Base-by-base conservation (phyloP, 768 basidiomycete species). In the Pulveroboletus sp. region DNA sequence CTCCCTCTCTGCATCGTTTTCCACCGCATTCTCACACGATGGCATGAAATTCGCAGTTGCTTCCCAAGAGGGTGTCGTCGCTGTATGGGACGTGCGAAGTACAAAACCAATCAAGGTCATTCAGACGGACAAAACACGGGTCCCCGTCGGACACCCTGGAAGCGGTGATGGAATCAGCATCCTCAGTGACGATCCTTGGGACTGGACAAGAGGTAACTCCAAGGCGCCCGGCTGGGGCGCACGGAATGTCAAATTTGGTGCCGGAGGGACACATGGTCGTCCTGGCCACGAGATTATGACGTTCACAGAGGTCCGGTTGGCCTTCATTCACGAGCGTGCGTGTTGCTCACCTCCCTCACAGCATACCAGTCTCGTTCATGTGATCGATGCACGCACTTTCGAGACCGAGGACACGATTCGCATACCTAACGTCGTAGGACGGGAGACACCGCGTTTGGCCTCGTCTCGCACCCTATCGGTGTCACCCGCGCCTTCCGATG, bases 311-410 rank as follows among this genome's bases (percentile, higher is more conserved):
- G 91, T 92, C 53, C 47, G 80, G 51, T 8, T 45, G 14, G 13
- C 24, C 37, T 23, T 51, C 3, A 2, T 23, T n/a, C 9, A 30
- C 5, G 29, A 45, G 16, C 19, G 42, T 24, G 40, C 27, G 10
- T 16, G 4, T 12, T 42, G 11, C 43, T 58, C 20, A 65, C 53
- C 12, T 42, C 40, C 48, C 26, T 41, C 16, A 19, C 57, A 93
- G 89, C 92, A 95, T 63, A 88, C 89, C 2, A 85, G 80, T 26
- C 68, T 86, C 31, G 64, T 95, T 8, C 93, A 96, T 60, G 74
- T 94, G 49, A 73, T 95, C 42, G 93, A 96, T 61, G 90, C 92
- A 4, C 77, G 82, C 38, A 93, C 90, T 0, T 94, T 94, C 58
- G 84, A 91, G 61, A 79, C 78, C 6, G 83, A 87, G 53, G 82